phyloP scores from a whole-genome alignment of 345 rosid species.

The Salix brachista region DNA sequence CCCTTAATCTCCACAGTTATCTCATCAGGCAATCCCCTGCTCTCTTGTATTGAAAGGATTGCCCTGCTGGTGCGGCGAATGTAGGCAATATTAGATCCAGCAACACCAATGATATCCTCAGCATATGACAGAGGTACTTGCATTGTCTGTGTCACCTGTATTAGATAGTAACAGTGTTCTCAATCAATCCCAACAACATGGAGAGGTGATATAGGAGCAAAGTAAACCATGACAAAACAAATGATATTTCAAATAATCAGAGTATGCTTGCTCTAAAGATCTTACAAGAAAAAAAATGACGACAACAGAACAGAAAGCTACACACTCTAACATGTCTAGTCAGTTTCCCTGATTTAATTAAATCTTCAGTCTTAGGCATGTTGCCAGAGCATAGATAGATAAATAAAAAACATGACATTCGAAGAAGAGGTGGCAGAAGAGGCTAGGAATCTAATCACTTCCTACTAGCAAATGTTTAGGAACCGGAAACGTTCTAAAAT shows the following conservation, averaged over 20 bases:
- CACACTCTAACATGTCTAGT: not conserved
- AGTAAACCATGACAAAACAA: not conserved
- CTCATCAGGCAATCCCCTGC: conserved; percentile 34
- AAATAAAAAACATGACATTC: not conserved
- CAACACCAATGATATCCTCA: conserved; percentile 34
- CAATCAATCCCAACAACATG: not conserved
- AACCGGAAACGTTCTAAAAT: not conserved
- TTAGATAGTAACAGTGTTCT: not conserved
- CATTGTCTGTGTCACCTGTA: conserved; percentile 33
- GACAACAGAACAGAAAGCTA: not conserved
- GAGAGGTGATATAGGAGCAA: not conserved
- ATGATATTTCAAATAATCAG: not conserved
- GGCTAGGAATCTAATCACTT: not conserved
- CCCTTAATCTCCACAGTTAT: conserved; percentile 36
- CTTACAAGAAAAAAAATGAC: not conserved
- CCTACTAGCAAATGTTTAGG: not conserved
- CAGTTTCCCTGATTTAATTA: not conserved
- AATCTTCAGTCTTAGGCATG: not conserved
- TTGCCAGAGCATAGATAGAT: not conserved
- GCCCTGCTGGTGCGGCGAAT: conserved; percentile 36
- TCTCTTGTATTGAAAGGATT: conserved; percentile 27
- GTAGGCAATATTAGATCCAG: conserved; percentile 35
- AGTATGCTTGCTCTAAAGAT: not conserved
- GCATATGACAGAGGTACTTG: conserved; percentile 38
- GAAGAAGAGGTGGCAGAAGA: not conserved